Base-by-base conservation (phyloP, 805 yeast genomes). In the Tetrapisispora taiwanensis region DNA sequence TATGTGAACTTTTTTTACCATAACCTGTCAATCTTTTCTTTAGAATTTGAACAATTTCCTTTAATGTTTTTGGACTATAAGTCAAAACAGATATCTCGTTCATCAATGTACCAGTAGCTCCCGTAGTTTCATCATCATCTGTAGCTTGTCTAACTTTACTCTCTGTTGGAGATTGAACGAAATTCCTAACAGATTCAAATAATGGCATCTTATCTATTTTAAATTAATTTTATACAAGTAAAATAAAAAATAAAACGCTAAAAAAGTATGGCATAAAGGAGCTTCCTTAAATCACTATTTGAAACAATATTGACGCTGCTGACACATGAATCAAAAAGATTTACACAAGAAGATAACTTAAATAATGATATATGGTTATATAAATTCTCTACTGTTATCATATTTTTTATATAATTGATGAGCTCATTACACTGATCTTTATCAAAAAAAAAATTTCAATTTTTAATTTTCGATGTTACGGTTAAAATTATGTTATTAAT, bases 51-150 rank as follows among this genome's bases (percentile, higher is more conserved):
- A 63, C 59, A 7, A 78, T 71, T 27, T 63, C 65, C 14, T 59
- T 55, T 26, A 74, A 51, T 10, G 71, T 65, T 47, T 62, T 64
- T 14, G 65, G 48, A 39, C 68, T 59, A 44, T 64, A 67, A 0
- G 83, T 69, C 19, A 75, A 55, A 3, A 65, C 59, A 0, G 81
- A 69, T 2, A 79, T 59, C 41, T 76, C 77, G 46, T 72, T 71
- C 54, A 79, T 62, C 46, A 78, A 73, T 6, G 71, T 63, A n/a
- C 77, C 74, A 7, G 75, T 73, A 0, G 81, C 81, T 1, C 83
- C 79, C 52, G 70, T 63, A 1, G 70, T 65, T 46, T 76, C 80
- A 46, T 68, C 69, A 49, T 70, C 73, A 20, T 59, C 58, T 7
- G 81, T 77, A 8, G 80, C 77, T 18, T 65, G 61, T 47, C 59